Conservation (phyloP, 768 basidiomycete species). For the Phylloporus scabripes region DNA sequence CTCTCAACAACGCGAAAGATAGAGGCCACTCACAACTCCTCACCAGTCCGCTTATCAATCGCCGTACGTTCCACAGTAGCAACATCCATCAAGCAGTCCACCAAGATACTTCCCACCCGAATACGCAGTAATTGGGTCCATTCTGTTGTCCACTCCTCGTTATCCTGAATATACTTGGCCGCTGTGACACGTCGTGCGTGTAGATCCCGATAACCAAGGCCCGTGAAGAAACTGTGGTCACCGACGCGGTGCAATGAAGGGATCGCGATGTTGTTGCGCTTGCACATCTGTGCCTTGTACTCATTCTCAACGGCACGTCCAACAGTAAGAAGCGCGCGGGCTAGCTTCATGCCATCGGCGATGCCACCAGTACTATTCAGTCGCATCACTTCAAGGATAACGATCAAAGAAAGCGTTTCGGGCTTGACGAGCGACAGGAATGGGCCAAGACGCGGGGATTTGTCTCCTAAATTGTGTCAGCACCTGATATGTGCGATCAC, state of each 20-base stretch:
- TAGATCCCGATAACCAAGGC: slow-evolving; percentile 54
- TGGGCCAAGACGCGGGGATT: slow-evolving; percentile 43
- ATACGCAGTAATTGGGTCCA: slow-evolving; percentile 81
- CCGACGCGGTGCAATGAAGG: slow-evolving; percentile 30
- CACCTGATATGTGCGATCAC: not conserved
- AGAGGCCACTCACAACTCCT: slow-evolving; percentile 46
- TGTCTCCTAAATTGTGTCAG: slow-evolving; percentile 9
- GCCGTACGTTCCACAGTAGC: slow-evolving; percentile 67
- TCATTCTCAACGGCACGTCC: slow-evolving; percentile 87
- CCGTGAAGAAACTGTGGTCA: slow-evolving; percentile 47
- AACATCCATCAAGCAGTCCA: slow-evolving; percentile 79
- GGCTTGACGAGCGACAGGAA: slow-evolving; percentile 73
- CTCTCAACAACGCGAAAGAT: not conserved
- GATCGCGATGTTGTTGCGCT: slow-evolving; percentile 51
- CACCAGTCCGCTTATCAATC: slow-evolving; percentile 51
- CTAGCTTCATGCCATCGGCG: slow-evolving; percentile 83
- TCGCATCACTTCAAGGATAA: slow-evolving; percentile 85
- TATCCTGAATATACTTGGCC: slow-evolving; percentile 57
- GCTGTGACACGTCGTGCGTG: slow-evolving; percentile 62
- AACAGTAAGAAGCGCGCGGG: slow-evolving; percentile 71
- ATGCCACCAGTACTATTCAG: slow-evolving; percentile 72
- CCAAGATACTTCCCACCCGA: slow-evolving; percentile 74
- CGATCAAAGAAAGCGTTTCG: slow-evolving; percentile 79
- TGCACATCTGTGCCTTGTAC: slow-evolving; percentile 80
- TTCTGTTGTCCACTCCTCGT: slow-evolving; percentile 67